Evolutionary conservation across 2,329 filamentous ascomycete species (phyloP).

Genomic region (Beauveria sp.): DNA sequence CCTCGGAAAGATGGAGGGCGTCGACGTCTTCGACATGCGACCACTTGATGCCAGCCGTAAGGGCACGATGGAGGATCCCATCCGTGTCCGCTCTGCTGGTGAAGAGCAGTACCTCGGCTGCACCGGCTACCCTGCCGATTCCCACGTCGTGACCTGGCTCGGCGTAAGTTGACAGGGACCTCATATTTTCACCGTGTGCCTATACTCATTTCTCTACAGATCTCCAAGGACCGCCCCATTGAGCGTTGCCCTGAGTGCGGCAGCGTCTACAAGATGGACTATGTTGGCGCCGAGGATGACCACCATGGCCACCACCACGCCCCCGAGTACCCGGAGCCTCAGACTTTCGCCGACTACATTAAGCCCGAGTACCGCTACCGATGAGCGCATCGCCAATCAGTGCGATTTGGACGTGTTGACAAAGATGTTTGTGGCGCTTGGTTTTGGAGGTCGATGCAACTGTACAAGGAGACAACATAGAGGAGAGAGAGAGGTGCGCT

Average conservation of each 20-base stretch:
- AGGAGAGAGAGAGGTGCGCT: neutral
- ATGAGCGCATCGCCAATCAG: slow-evolving; percentile 21
- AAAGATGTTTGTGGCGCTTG: neutral
- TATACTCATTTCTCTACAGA: slow-evolving; percentile 36
- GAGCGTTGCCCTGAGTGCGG: slow-evolving; percentile 97
- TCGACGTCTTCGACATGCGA: slow-evolving; percentile 98
- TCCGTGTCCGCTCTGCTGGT: slow-evolving; percentile 82
- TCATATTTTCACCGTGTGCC: neutral
- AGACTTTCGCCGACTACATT: slow-evolving; percentile 95
- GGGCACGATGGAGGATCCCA: slow-evolving; percentile 88
- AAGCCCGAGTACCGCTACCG: slow-evolving; percentile 87
- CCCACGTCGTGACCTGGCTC: slow-evolving; percentile 85
- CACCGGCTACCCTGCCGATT: slow-evolving; percentile 89
- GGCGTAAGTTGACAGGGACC: slow-evolving; percentile 53
- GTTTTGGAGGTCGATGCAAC: neutral
- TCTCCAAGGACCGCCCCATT: slow-evolving; percentile 81
- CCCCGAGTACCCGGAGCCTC: slow-evolving; percentile 72
- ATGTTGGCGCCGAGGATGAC: slow-evolving; percentile 76
- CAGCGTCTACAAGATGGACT: slow-evolving; percentile 96
- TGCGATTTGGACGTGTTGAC: neutral
- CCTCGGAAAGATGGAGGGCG: slow-evolving; percentile 97
- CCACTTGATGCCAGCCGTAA: slow-evolving; percentile 85
- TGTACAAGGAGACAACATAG: slow-evolving; percentile 8
- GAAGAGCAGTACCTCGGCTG: slow-evolving; percentile 96
- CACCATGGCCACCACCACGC: slow-evolving; percentile 50